These are phyloP conservation scores for Pythium grandisporangium DNA, from an alignment of 352 stramenopile genomes.

Conservation along the genomic window DNA sequence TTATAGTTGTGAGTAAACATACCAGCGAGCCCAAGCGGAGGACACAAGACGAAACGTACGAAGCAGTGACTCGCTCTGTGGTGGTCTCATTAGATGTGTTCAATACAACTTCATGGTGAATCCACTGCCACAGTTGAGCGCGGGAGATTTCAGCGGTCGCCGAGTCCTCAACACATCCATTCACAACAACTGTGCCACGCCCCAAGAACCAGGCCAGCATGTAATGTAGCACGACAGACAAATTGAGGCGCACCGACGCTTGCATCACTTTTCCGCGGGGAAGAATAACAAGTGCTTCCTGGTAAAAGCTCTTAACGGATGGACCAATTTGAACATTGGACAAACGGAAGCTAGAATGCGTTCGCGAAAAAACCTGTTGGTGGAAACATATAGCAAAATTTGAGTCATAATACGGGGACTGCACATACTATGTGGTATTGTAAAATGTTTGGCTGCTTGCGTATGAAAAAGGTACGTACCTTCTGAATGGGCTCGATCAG, in stretches of 20 bases:
- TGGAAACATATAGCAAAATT: not conserved
- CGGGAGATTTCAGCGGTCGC: conserved; percentile 92
- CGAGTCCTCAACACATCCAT: conserved; percentile 92
- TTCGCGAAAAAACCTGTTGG: not conserved
- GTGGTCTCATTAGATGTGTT: conserved; percentile 4
- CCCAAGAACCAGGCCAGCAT: conserved; percentile 88
- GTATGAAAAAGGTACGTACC: conserved; percentile 8
- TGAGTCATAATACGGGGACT: not conserved
- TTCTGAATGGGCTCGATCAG: conserved; percentile 68
- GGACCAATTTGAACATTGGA: not conserved
- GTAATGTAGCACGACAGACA: conserved; percentile 87
- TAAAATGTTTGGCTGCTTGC: too few species aligned
- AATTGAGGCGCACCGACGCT: conserved; percentile 73
- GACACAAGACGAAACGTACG: conserved; percentile 22
- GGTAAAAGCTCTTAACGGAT: conserved; percentile 24
- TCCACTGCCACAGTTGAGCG: conserved; percentile 88
- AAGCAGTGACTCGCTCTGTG: conserved; percentile 19
- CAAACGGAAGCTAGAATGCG: too few species aligned
- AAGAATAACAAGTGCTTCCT: conserved; percentile 39
- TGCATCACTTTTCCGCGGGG: conserved; percentile 61
- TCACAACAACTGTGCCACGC: conserved; percentile 85
- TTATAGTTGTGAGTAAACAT: too few species aligned
- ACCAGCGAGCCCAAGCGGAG: too few species aligned
- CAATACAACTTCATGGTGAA: conserved; percentile 45
- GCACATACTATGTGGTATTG: too few species aligned